Percentiles rank a stretch among this genome's conserved stretches.
phyloP scores from a whole-genome alignment of 2,329 filamentous ascomycete species.

The Mollisia scopiformis region DNA sequence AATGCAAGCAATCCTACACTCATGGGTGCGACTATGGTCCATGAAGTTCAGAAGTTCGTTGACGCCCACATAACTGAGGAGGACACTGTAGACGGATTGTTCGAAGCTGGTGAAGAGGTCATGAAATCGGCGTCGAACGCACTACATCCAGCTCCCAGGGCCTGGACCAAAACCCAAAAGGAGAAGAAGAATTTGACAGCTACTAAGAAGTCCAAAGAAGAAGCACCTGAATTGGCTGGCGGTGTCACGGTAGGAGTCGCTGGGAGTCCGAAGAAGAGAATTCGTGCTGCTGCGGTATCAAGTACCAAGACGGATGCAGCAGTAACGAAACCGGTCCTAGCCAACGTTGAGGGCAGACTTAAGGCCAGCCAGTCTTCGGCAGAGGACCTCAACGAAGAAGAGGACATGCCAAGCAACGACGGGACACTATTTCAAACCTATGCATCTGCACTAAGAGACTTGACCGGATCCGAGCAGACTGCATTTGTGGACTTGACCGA shows the following conservation, averaged over 20 bases:
- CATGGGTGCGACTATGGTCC: slow-evolving; percentile 57
- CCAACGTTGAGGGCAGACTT: no score
- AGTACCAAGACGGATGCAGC: background rate
- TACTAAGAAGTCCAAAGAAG: slow-evolving; percentile 10
- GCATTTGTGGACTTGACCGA: no score
- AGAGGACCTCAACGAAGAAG: no score
- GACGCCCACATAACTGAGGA: slow-evolving; percentile 38
- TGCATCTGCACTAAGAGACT: no score
- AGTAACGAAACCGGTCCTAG: background rate
- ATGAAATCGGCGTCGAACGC: slow-evolving; percentile 2
- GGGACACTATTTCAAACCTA: no score
- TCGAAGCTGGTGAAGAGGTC: slow-evolving; percentile 29
- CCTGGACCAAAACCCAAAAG: background rate
- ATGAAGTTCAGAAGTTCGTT: slow-evolving; percentile 55
- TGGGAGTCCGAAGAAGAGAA: slow-evolving; percentile 21
- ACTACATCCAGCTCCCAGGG: slow-evolving; percentile 2
- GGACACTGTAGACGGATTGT: slow-evolving; percentile 23
- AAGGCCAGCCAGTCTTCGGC: no score
- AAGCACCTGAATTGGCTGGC: slow-evolving; percentile 25
- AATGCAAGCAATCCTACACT: slow-evolving; percentile 49
- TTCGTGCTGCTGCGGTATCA: background rate
- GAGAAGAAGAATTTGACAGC: slow-evolving; percentile 7
- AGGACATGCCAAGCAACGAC: no score
- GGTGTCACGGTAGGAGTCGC: slow-evolving; percentile 25
- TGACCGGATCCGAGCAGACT: no score